Evolutionary conservation across 202 grass and related monocot genomes (phyloP).

Genomic region (Brachypodium distachyon): DNA sequence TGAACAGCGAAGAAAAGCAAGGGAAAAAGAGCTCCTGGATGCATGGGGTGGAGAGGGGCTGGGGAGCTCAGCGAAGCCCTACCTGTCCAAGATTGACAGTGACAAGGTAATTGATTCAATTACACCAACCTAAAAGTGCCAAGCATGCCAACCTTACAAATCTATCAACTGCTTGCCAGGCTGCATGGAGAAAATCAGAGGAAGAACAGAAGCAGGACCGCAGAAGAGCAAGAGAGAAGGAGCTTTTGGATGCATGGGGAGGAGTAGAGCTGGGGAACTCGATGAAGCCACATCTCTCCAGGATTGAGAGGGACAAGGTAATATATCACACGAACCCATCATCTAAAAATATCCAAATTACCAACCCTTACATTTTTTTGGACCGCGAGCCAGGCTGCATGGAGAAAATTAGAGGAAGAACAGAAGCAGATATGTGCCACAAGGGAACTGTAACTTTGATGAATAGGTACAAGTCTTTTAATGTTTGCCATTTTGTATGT

Average conservation of each 20-base stretch:
- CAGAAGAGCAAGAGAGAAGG: slow-evolving; percentile 57
- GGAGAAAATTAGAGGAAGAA: slow-evolving; percentile 51
- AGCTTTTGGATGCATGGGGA: slow-evolving; percentile 72
- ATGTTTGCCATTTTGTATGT: not conserved
- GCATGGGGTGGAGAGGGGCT: slow-evolving; percentile 73
- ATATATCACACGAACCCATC: not conserved
- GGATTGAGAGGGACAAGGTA: slow-evolving; percentile 85
- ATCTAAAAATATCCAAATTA: not conserved
- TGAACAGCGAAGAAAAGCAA: slow-evolving; percentile 39
- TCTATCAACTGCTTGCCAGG: not conserved
- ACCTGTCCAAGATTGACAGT: slow-evolving; percentile 73
- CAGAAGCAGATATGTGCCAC: slow-evolving; percentile 24
- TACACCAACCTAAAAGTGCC: not conserved
- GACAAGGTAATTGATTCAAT: slow-evolving; percentile 50
- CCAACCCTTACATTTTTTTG: not conserved
- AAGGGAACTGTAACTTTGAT: not conserved
- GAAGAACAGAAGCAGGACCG: slow-evolving; percentile 20
- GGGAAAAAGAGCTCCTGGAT: slow-evolving; percentile 63
- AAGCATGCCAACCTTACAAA: not conserved
- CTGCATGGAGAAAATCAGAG: not conserved
- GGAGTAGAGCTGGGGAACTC: slow-evolving; percentile 66
- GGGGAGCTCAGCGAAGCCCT: slow-evolving; percentile 61
- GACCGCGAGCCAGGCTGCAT: slow-evolving; percentile 40
- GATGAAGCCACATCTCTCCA: slow-evolving; percentile 66
- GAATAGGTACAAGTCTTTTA: not conserved